Base-by-base conservation (phyloP, 495 filamentous ascomycete genomes). In the Aspergillus leporis region DNA sequence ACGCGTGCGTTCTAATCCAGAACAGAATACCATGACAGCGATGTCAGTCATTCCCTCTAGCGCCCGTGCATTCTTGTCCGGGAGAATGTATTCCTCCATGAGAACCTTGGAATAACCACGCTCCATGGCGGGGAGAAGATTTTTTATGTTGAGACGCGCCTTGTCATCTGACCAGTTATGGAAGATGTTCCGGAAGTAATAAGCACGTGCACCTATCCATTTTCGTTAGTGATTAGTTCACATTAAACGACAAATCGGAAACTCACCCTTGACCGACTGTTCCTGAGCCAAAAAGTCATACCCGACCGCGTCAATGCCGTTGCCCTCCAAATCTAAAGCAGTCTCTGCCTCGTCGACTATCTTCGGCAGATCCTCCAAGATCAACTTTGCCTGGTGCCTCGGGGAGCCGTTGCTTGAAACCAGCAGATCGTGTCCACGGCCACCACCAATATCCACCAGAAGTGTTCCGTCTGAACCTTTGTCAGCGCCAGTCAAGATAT, bases 361-460 rank as follows among this genome's bases (percentile, higher is more conserved):
- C 21, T 46, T 40, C 0, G 58, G 58, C 19, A 64, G 53, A 46
- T 74, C 69, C 46, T 71, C 59, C 2, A 74, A 41, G 0, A 71
- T 36, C 6, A 74, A 32, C 0, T 64, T n/a, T 56, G 0, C 66
- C 68, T 0, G 53, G 55, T 0, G 50, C 55, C 0, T 58, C 58
- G 8, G 66, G 64, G 32, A 72, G 64, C 8, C 76, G 71, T 12
- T 64, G 63, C 14, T 66, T 53, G 14, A 83, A 54, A 8, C 68
- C 71, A 62, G 52, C 13, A 80, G 53, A 56, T 81, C 71, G 51
- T 83, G 79, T 3, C 81, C 82, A 21, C 72, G 63, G 0, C 79
- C 78, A 0, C 74, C 81, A 1, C 77, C 81, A 0, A 85, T 75
- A 58, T 85, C 82, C 5, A 85, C 79, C 0, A 83, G 52, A 5